Base-by-base conservation (phyloP, 164 flowering plant species). In the Brasenia schreberi region DNA sequence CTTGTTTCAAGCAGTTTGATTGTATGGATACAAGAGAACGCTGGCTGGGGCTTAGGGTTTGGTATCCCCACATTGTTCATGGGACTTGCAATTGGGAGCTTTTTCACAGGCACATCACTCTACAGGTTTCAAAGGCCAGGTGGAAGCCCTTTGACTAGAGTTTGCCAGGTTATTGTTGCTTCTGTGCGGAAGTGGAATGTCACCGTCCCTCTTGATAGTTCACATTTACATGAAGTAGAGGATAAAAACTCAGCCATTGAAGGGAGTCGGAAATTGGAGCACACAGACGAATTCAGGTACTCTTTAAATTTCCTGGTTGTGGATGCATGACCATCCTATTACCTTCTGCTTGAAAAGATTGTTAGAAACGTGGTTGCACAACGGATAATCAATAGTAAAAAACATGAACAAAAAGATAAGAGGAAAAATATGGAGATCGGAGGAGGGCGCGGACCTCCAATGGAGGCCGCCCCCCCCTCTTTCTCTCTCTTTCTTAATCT, bases 91-190 rank as follows among this genome's bases (percentile, higher is more conserved):
- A 84, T 88, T 67, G 84, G 65, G 14, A 84, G 87, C 72, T 88
- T 90, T 75, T 85, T 88, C 63, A 59, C 79, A 6, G 97, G 97
- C 43, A 90, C 96, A 33, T 76, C 80, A 14, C 84, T 88, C 11
- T 90, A 90, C 67, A 84, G 97, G 73, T 88, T 85, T 76, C 95
- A 90, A 78, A 87, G 74, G 72, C 97, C 97, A 7, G 91, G 97
- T 60, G 97, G 97, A 67, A 87, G 95, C 78, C 97, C 96, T 39
- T 60, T 90, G 45, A 87, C 92, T 16, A 81, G 97, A 77, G 79
- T 90, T 80, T 85, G 86, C 68, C 97, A 90, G 80, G 97, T 90
- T 70, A 63, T 90, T 72, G 88, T 83, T 64, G 93, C 96, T 60
- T 82, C 96, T 42, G 74, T 81, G 66, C 80, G 66, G 27, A 90